These are phyloP conservation scores for Chalara sp. DNA, from an alignment of 2,329 filamentous ascomycete species.

Conservation along the genomic window DNA sequence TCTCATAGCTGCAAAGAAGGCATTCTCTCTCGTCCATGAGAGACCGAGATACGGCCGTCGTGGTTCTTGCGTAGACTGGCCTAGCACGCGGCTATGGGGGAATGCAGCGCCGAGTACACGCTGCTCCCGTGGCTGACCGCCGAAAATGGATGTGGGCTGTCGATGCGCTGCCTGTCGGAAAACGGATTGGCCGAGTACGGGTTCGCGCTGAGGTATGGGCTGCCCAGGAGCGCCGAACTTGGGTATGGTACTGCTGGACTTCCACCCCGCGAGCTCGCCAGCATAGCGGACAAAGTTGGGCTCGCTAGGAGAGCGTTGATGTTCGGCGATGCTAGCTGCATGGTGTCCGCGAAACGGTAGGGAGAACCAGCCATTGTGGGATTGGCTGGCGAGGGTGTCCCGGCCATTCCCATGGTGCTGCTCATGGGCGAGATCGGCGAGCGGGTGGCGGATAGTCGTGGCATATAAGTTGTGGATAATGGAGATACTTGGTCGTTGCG, in stretches of 20 bases:
- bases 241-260: not conserved
- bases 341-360: not conserved
- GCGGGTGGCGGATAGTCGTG: not conserved
- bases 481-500: not conserved
- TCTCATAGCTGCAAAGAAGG: not conserved
- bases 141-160: not conserved
- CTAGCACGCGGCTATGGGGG: not conserved
- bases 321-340: not conserved
- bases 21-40: not conserved
- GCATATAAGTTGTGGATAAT: not conserved
- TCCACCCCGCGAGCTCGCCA: not conserved
- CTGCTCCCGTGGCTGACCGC: not conserved
- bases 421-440: not conserved
- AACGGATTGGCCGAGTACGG: not conserved
- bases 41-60: not conserved
- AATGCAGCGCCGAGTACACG: not conserved
- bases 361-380: not conserved
- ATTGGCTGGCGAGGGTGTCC: not conserved
- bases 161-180: not conserved
- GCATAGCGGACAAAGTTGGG: not conserved
- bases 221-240: not conserved
- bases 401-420: not conserved
- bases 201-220: not conserved
- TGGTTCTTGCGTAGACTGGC: not conserved
- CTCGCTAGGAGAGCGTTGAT: not conserved